Evolutionary conservation across 2,329 filamentous ascomycete species (phyloP).

Genomic region (Elsinoe necatrix): DNA sequence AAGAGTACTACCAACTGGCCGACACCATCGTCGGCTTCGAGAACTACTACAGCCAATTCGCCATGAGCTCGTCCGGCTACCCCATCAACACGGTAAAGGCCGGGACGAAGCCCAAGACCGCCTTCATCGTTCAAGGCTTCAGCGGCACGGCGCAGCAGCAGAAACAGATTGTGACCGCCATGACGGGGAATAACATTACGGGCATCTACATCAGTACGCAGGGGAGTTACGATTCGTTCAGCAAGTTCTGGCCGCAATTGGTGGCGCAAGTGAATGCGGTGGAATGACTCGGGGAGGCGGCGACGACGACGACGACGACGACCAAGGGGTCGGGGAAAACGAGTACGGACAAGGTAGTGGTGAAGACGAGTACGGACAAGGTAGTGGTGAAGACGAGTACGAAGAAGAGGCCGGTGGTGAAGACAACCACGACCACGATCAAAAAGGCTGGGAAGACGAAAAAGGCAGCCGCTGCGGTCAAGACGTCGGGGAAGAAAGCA

Average conservation of each 20-base stretch:
- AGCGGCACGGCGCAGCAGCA: not conserved
- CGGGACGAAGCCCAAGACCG: not conserved
- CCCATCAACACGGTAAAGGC: not conserved
- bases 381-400: not conserved
- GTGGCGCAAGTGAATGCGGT: constrained; percentile 8
- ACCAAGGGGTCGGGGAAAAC: not conserved
- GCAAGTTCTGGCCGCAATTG: constrained; percentile 10
- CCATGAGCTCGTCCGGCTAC: not conserved
- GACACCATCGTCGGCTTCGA: constrained; percentile 14
- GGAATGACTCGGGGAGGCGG: not conserved
- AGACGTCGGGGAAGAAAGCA: not conserved
- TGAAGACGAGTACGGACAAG: not conserved
- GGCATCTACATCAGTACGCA: constrained; percentile 3
- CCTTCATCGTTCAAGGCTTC: constrained; percentile 6
- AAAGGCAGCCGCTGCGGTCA: not conserved
- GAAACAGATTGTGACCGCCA: not conserved
- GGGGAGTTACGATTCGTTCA: not conserved
- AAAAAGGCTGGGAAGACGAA: not conserved
- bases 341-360: not conserved
- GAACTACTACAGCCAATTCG: constrained; percentile 2
- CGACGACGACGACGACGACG: not conserved
- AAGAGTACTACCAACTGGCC: not conserved
- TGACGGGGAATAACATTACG: constrained; percentile 14
- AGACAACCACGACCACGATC: not conserved
- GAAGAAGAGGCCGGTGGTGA: not conserved